Base-by-base conservation (phyloP, 192 early-diverging fungal species). In the Dissophora ornata region DNA sequence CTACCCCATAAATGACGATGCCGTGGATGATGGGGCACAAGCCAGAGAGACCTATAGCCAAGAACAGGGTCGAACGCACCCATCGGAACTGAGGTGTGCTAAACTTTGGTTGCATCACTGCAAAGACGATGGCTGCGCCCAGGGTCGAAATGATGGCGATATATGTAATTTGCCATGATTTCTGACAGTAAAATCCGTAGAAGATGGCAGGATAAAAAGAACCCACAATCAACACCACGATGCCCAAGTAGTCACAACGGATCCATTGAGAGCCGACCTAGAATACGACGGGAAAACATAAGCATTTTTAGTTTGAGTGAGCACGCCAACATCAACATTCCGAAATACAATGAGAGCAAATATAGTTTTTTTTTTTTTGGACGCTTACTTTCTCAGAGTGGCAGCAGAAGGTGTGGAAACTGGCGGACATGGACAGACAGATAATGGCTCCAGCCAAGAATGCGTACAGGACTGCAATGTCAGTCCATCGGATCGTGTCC, bases 211-310 rank as follows among this genome's bases (percentile, higher is more conserved):
- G 85, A 57, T 81, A 84, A 52, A 71, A 87, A 1, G 85, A 87
- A n/a, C 88, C 85, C 16, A 93, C 89, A 49, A 93, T 94, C 38
- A 96, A 79, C 24, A 86, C 74, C 24, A 95, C 91, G 63, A 97
- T 98, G 22, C 96, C 96, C n/a, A 92, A 83, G 83, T 96, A 98
- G 82, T 97, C 97, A 49, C 92, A 92, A 70, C 93, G 88, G 81
- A 94, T 95, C 91, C 92, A 96, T n/a, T 71, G 73, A 40, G 79
- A 80, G 53, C 86, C 84, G 25, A 94, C 87, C 69, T 85, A 54
- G 7, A 59, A 29, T 13, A 30, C 10, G 18, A 58, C 16, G n/a
- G 4, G 18, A 18, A 56, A 41, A 41, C 7, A 57, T 13, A 24
- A 21, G 29, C 9, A 26, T 4, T 5, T 18, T 6, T 45, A n/a